Percentiles rank a stretch among this genome's conserved stretches.
Evolutionary conservation across 2,329 filamentous ascomycete species (phyloP).

Genomic region (Penicillium psychrosexuale): DNA sequence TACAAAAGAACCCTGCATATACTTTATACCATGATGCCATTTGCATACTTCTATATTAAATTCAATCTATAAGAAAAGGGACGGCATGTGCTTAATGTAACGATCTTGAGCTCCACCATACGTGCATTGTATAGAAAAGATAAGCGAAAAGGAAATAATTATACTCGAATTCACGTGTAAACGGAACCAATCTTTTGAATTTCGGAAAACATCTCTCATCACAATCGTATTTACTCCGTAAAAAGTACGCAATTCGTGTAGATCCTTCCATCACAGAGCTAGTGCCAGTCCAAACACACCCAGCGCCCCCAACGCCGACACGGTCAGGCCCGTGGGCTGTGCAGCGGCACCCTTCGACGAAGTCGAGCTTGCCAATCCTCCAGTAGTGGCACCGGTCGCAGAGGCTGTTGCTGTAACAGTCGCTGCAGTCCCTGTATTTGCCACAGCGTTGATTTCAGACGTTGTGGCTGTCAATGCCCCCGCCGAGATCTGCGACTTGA

Average conservation of each 20-base stretch:
- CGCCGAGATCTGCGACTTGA: constrained; percentile 28
- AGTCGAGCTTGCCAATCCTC: constrained; percentile 12
- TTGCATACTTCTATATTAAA: background rate
- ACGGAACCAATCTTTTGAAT: background rate
- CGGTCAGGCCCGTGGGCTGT: constrained; percentile 18
- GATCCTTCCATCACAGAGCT: constrained; percentile 17
- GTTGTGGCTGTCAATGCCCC: constrained; percentile 30
- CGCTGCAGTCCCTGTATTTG: constrained; percentile 8
- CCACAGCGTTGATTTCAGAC: constrained; percentile 14
- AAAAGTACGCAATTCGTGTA: background rate
- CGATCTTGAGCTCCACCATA: background rate
- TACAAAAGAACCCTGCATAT: background rate
- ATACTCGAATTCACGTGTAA: background rate
- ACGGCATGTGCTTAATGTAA: constrained; percentile 3
- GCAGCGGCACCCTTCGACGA: constrained; percentile 13
- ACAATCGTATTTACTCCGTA: constrained; percentile 1
- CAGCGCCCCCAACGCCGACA: constrained; percentile 22
- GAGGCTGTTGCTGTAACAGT: constrained; percentile 10
- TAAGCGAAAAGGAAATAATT: background rate
- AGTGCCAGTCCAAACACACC: constrained; percentile 24
- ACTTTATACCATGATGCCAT: background rate
- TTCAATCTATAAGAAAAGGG: background rate
- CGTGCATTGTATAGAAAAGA: background rate
- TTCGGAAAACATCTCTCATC: background rate
- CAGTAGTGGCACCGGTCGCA: constrained; percentile 2